phyloP scores from a whole-genome alignment of 2,329 filamentous ascomycete genomes.

The Colletotrichum musicola region DNA sequence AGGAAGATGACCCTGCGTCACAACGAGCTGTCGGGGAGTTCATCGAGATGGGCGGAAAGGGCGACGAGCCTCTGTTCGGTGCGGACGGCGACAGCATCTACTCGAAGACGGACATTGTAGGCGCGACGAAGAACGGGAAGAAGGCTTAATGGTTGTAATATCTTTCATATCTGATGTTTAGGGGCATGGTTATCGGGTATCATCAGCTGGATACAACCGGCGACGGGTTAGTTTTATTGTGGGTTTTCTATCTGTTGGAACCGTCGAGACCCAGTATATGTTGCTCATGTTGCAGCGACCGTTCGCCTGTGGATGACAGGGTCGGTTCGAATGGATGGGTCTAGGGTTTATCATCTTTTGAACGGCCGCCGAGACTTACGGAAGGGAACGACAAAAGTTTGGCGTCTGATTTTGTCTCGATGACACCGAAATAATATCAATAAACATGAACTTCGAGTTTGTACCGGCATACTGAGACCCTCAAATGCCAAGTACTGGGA shows the following conservation, averaged over 20 bases:
- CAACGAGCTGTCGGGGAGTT: conserved; percentile 81
- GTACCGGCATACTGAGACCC: neutral
- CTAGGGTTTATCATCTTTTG: neutral
- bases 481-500: neutral
- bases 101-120: conserved; percentile 53
- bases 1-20: conserved; percentile 76
- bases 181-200: conserved; percentile 13
- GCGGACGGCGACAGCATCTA: conserved; percentile 70
- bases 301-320: too few species aligned
- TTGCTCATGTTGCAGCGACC: neutral
- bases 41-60: conserved; percentile 85
- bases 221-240: conserved; percentile 1
- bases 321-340: too few species aligned
- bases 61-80: conserved; percentile 82
- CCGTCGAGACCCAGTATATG: neutral
- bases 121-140: conserved; percentile 46
- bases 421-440: neutral
- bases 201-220: neutral
- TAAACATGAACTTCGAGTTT: neutral
- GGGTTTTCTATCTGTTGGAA: neutral
- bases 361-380: neutral
- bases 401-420: neutral
- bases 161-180: neutral
- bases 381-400: conserved; percentile 2
- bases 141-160: conserved; percentile 16